A percentile compares a stretch with the other conserved stretches of the same genome.
phyloP scores from a whole-genome alignment of 1,284 basidiomycete species.

The Austroboletus olivaceoglutinosus region DNA sequence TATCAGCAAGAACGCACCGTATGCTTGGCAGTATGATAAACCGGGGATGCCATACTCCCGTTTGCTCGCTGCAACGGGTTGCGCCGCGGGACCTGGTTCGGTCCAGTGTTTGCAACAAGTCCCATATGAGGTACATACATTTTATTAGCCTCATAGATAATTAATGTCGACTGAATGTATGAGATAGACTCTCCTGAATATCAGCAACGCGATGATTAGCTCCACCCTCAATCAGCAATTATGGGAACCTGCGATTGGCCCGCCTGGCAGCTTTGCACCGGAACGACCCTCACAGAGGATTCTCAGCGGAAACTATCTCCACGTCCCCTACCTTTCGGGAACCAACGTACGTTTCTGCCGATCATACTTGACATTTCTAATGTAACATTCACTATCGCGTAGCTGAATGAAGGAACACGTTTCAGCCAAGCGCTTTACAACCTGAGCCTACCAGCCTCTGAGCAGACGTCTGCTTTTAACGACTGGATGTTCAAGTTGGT shows the following conservation, averaged over 20 bases:
- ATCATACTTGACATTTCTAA: not conserved
- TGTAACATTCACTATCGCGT: not conserved
- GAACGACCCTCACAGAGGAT: constrained; percentile 49
- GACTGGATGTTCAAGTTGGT: constrained; percentile 13
- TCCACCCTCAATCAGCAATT: constrained; percentile 51
- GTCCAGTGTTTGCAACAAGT: constrained; percentile 35
- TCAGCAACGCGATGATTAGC: constrained; percentile 46
- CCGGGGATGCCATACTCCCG: constrained; percentile 53
- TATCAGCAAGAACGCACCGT: constrained; percentile 53
- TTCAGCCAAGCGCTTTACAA: constrained; percentile 10
- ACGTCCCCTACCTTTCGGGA: constrained; percentile 49
- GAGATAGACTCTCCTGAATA: constrained; percentile 14
- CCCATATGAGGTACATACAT: constrained; percentile 16
- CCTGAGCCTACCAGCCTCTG: constrained; percentile 11
- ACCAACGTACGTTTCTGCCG: constrained; percentile 11
- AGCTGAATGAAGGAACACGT: constrained; percentile 20
- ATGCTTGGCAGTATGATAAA: constrained; percentile 51
- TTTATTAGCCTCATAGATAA: not conserved
- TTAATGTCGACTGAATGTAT: not conserved
- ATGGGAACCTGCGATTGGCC: constrained; percentile 59
- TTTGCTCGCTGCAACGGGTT: constrained; percentile 47
- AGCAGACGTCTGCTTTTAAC: constrained; percentile 20
- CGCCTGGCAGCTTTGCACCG: constrained; percentile 48
- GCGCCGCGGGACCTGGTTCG: constrained; percentile 40
- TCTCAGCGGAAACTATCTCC: constrained; percentile 48